Conservation (phyloP, 352 stramenopile genomes). For the Phytophthora pini region DNA sequence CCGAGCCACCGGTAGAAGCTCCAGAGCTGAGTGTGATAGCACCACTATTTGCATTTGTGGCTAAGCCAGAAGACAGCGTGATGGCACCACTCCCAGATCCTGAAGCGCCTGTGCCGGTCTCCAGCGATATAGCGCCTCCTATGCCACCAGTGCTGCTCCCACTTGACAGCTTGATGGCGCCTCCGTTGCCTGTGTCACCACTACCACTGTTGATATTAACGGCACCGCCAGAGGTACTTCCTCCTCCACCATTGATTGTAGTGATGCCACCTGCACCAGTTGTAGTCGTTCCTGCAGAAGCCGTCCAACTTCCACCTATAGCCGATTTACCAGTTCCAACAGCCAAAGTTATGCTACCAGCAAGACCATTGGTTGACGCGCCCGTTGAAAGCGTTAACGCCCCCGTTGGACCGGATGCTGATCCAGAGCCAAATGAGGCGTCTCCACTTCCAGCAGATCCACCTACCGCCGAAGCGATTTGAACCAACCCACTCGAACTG, state of each 20-base stretch:
- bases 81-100: slow-evolving; percentile 46
- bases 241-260: slow-evolving; percentile 38
- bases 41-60: slow-evolving; percentile 44
- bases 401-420: slow-evolving; percentile 43
- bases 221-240: slow-evolving; percentile 39
- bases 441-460: slow-evolving; percentile 30
- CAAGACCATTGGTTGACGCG: slow-evolving; percentile 32
- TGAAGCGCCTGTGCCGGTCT: slow-evolving; percentile 29
- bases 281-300: slow-evolving; percentile 29
- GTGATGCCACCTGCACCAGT: slow-evolving; percentile 37
- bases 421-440: slow-evolving; percentile 30
- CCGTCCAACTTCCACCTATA: slow-evolving; percentile 33
- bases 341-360: slow-evolving; percentile 41
- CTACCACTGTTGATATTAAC: slow-evolving; percentile 35
- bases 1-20: slow-evolving; percentile 34
- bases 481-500: slow-evolving; percentile 30
- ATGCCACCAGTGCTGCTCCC: slow-evolving; percentile 35
- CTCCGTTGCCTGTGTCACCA: slow-evolving; percentile 38
- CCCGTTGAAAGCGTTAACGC: slow-evolving; percentile 51
- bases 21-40: slow-evolving; percentile 41
- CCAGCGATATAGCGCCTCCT: slow-evolving; percentile 39
- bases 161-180: slow-evolving; percentile 42
- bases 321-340: slow-evolving; percentile 35
- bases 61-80: slow-evolving; percentile 41
- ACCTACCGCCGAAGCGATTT: slow-evolving; percentile 29